Evolutionary conservation across 2,329 filamentous ascomycete species (phyloP).

Genomic region (Claviceps monticola): DNA sequence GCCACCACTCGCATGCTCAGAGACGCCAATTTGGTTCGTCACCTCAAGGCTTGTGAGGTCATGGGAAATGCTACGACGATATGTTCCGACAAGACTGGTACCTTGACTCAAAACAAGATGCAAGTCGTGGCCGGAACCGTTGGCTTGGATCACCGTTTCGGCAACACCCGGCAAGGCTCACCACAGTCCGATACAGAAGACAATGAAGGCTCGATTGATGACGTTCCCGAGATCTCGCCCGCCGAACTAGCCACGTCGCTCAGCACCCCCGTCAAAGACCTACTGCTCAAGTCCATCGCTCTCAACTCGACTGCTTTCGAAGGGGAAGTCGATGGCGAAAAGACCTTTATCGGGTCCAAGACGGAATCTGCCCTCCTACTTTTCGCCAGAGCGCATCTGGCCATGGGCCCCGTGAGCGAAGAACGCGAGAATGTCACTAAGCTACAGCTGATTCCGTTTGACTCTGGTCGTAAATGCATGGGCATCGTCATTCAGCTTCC

Average conservation of each 20-base stretch:
- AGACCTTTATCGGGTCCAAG: slow-evolving; percentile 62
- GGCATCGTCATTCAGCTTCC: slow-evolving; percentile 40
- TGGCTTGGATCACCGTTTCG: slow-evolving; percentile 42
- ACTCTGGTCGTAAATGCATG: slow-evolving; percentile 64
- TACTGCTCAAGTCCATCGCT: slow-evolving; percentile 45
- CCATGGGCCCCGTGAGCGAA: slow-evolving; percentile 50
- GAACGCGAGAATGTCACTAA: slow-evolving; percentile 46
- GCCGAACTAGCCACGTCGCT: slow-evolving; percentile 35
- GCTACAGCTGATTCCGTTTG: slow-evolving; percentile 59
- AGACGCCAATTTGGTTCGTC: slow-evolving; percentile 64
- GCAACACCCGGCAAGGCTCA: slow-evolving; percentile 20
- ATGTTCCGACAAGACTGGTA: slow-evolving; percentile 56
- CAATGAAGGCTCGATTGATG: slow-evolving; percentile 13
- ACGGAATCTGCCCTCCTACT: slow-evolving; percentile 64
- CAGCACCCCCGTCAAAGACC: slow-evolving; percentile 30
- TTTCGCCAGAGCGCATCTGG: slow-evolving; percentile 52
- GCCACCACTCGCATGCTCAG: slow-evolving; percentile 65
- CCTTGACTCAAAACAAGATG: slow-evolving; percentile 56
- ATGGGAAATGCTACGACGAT: slow-evolving; percentile 68
- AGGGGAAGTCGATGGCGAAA: slow-evolving; percentile 52
- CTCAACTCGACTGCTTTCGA: slow-evolving; percentile 66
- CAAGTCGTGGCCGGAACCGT: slow-evolving; percentile 48
- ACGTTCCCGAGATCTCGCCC: slow-evolving; percentile 25
- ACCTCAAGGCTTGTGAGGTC: slow-evolving; percentile 65
- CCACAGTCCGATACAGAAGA: slow-evolving; percentile 12